A percentile compares a stretch with the other conserved stretches of the same genome.
phyloP scores from a whole-genome alignment of 805 yeast species.

The Blastobotrys peoriensis region DNA sequence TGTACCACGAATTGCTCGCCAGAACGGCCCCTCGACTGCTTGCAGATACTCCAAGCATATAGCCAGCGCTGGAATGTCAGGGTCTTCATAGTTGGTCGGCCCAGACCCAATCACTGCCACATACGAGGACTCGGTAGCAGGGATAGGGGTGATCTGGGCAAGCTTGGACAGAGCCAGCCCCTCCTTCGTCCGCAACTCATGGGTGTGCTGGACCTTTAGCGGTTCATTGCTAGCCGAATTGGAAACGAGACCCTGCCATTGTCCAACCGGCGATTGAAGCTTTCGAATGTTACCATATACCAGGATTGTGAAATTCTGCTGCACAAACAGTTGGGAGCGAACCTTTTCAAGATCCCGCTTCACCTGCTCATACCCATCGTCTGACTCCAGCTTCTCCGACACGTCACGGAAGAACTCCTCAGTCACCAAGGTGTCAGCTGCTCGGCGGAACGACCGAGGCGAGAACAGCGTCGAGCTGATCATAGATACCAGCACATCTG shows the following conservation, averaged over 20 bases:
- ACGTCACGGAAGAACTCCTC: slow-evolving; percentile 51
- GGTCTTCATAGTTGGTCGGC: slow-evolving; percentile 48
- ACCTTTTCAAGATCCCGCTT: slow-evolving; percentile 46
- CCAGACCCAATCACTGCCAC: slow-evolving; percentile 54
- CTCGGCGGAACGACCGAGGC: slow-evolving; percentile 56
- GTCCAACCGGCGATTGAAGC: slow-evolving; percentile 46
- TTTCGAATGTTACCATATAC: slow-evolving; percentile 62
- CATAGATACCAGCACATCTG: slow-evolving; percentile 59
- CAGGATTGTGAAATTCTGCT: slow-evolving; percentile 58
- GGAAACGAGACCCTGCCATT: slow-evolving; percentile 42
- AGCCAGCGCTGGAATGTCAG: slow-evolving; percentile 63
- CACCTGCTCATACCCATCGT: slow-evolving; percentile 39
- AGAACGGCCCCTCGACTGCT: slow-evolving; percentile 92
- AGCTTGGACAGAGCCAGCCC: slow-evolving; percentile 48
- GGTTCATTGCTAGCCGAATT: slow-evolving; percentile 18
- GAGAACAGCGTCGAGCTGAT: slow-evolving; percentile 47
- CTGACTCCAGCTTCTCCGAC: slow-evolving; percentile 27
- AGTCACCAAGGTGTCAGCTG: slow-evolving; percentile 58
- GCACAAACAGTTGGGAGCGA: slow-evolving; percentile 46
- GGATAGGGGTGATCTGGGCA: slow-evolving; percentile 63
- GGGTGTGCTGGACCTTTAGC: slow-evolving; percentile 38
- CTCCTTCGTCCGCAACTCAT: slow-evolving; percentile 45
- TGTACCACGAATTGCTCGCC: slow-evolving; percentile 93
- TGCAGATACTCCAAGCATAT: slow-evolving; percentile 71
- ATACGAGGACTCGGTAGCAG: slow-evolving; percentile 80